Conservation (phyloP, 305 asterid genomes). For the Fraxinus paxiana region DNA sequence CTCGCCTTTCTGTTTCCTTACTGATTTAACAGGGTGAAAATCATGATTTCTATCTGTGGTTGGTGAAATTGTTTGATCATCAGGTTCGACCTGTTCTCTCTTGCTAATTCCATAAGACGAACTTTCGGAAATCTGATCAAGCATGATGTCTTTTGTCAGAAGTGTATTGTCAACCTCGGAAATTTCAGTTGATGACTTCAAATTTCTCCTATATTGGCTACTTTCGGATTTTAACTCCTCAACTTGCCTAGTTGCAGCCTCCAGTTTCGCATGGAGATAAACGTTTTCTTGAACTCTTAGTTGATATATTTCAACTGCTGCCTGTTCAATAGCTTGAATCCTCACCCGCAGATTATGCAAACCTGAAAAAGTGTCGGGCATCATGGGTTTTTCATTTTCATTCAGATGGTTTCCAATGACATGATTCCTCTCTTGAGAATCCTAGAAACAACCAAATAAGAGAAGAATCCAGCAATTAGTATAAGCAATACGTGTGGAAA, state of each 20-base stretch:
- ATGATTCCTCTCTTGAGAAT: slow-evolving; percentile 24
- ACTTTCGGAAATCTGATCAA: slow-evolving; percentile 77
- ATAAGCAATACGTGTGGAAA: not conserved
- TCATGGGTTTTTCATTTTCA: slow-evolving; percentile 26
- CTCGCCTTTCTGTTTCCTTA: slow-evolving; percentile 45
- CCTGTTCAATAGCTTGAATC: slow-evolving; percentile 55
- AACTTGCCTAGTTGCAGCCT: slow-evolving; percentile 57
- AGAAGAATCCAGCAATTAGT: slow-evolving; percentile 12
- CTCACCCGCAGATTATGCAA: slow-evolving; percentile 52
- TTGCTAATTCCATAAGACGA: slow-evolving; percentile 57
- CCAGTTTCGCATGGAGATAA: slow-evolving; percentile 55
- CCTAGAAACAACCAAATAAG: slow-evolving; percentile 38
- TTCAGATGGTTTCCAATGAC: slow-evolving; percentile 19
- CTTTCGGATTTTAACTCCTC: slow-evolving; percentile 62
- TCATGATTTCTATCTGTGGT: slow-evolving; percentile 25
- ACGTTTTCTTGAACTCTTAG: slow-evolving; percentile 51
- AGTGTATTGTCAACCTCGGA: slow-evolving; percentile 58
- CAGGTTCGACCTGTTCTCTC: slow-evolving; percentile 45
- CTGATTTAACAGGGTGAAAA: slow-evolving; percentile 39
- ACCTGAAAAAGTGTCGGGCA: slow-evolving; percentile 33
- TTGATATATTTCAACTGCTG: slow-evolving; percentile 48
- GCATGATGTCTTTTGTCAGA: slow-evolving; percentile 88
- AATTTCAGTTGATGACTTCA: slow-evolving; percentile 54
- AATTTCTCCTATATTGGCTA: slow-evolving; percentile 42
- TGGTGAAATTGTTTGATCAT: slow-evolving; percentile 37